A percentile compares a stretch with the other conserved stretches of the same genome.
These are phyloP conservation scores for Micromonas pusilla DNA, from an alignment of 139 green algal species.

Conservation along the genomic window DNA sequence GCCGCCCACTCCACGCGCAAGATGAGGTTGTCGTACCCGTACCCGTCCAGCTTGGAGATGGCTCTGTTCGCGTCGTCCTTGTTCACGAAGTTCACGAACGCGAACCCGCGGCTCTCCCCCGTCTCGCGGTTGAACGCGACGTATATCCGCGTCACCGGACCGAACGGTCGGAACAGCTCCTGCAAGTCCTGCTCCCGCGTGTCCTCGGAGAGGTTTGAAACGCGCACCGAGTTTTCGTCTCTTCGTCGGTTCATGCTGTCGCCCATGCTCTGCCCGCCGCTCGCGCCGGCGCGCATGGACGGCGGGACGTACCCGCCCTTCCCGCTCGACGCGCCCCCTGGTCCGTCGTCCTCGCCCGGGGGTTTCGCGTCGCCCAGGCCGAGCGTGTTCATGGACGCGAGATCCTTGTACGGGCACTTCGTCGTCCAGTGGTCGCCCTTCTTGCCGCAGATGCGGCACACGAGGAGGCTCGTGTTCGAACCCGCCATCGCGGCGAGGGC, in stretches of 20 bases:
- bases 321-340: conserved; percentile 40
- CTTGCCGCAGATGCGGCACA: conserved; percentile 52
- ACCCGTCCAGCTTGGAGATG: conserved; percentile 86
- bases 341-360: conserved; percentile 58
- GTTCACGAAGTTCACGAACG: conserved; percentile 94
- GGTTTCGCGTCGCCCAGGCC: conserved; percentile 55
- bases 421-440: conserved; percentile 65
- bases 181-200: conserved; percentile 83
- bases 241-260: conserved; percentile 59
- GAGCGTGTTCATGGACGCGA: conserved; percentile 29
- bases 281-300: conserved; percentile 48
- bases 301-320: conserved; percentile 79
- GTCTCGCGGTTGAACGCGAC: conserved; percentile 93
- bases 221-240: conserved; percentile 92
- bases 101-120: conserved; percentile 86
- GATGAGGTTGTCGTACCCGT: conserved; percentile 98
- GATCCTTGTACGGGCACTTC: conserved; percentile 54
- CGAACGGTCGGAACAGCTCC: conserved; percentile 93
- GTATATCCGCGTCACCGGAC: conserved; percentile 83
- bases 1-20: conserved; percentile 85
- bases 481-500: conserved; percentile 57
- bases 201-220: conserved; percentile 96
- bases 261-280: conserved; percentile 26
- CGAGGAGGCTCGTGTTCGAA: conserved; percentile 41
- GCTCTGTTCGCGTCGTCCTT: conserved; percentile 79